A percentile compares a stretch with the other conserved stretches of the same genome.
These are phyloP conservation scores for Sugiyamaella qingdaonensis DNA, from an alignment of 805 yeast genomes.

Conservation along the genomic window DNA sequence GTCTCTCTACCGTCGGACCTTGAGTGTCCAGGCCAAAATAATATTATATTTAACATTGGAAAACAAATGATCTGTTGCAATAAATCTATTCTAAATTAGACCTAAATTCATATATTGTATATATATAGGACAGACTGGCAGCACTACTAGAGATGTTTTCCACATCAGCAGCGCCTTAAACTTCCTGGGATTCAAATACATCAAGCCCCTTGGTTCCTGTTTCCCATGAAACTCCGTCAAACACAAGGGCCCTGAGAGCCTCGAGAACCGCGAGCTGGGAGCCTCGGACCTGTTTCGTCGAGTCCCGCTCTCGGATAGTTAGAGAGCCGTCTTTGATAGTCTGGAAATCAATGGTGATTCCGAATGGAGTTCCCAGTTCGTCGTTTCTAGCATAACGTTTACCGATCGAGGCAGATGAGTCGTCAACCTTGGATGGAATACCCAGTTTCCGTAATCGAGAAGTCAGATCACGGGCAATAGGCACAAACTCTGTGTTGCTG, in stretches of 20 bases:
- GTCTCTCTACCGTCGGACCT: no score
- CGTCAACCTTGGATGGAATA: slow-evolving; percentile 93
- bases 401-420: slow-evolving; percentile 95
- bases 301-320: slow-evolving; percentile 95
- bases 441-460: slow-evolving; percentile 69
- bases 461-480: slow-evolving; percentile 67
- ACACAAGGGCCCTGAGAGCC: slow-evolving; percentile 70
- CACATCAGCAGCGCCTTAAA: slow-evolving; percentile 24
- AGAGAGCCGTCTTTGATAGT: slow-evolving; percentile 82
- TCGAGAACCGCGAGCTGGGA: slow-evolving; percentile 63
- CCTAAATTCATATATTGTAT: no score
- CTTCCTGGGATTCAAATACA: slow-evolving; percentile 69
- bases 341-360: slow-evolving; percentile 94
- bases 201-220: slow-evolving; percentile 73
- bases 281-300: slow-evolving; percentile 96
- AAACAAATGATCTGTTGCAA: no score
- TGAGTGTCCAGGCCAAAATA: no score
- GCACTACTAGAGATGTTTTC: no score
- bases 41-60: no score
- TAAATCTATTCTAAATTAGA: no score
- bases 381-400: slow-evolving; percentile 97
- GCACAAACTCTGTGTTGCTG: slow-evolving; percentile 71
- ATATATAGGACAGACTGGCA: no score
- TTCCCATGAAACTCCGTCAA: slow-evolving; percentile 73
- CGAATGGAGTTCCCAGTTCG: slow-evolving; percentile 98